phyloP scores from a whole-genome alignment of 1,284 basidiomycete species.

The Porogramme epimiltina region DNA sequence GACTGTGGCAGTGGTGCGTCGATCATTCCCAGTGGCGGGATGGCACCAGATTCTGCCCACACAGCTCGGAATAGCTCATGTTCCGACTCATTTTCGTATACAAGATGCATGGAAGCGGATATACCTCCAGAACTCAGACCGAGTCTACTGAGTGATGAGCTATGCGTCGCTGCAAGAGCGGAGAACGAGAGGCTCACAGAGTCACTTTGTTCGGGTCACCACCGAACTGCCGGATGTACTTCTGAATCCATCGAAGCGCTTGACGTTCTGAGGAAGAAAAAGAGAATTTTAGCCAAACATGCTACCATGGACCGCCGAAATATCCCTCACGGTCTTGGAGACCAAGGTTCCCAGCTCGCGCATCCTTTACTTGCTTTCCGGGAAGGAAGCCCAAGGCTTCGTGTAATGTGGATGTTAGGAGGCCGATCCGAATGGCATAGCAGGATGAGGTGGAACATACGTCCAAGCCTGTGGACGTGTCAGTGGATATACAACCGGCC shows the following conservation, averaged over 20 bases:
- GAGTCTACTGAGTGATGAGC: constrained; percentile 20
- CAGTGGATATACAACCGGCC: too few species aligned
- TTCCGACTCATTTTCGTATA: constrained; percentile 33
- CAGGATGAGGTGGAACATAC: too few species aligned
- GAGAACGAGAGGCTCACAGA: constrained; percentile 12
- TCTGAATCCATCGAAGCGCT: constrained; percentile 59
- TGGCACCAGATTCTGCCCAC: constrained; percentile 14
- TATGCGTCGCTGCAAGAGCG: background rate
- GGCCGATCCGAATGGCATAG: too few species aligned
- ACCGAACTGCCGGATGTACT: constrained; percentile 41
- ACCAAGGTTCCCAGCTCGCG: constrained; percentile 55
- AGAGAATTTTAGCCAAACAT: too few species aligned
- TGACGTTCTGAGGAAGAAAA: constrained; percentile 12
- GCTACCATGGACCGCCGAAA: too few species aligned
- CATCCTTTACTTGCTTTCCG: constrained; percentile 48
- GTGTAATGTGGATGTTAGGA: background rate
- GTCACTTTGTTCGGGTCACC: constrained; percentile 39
- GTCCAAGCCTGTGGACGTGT: background rate
- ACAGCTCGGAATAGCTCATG: constrained; percentile 19
- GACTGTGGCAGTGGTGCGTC: constrained; percentile 22
- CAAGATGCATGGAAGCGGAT: constrained; percentile 35
- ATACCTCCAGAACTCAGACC: constrained; percentile 44
- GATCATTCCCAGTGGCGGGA: constrained; percentile 28
- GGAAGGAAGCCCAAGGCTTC: constrained; percentile 48
- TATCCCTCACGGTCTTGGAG: constrained; percentile 53